Evolutionary conservation across 768 basidiomycete species (phyloP), one percentile per base, ranked within the genome.

Genomic region (Albatrellus ellisii): DNA sequence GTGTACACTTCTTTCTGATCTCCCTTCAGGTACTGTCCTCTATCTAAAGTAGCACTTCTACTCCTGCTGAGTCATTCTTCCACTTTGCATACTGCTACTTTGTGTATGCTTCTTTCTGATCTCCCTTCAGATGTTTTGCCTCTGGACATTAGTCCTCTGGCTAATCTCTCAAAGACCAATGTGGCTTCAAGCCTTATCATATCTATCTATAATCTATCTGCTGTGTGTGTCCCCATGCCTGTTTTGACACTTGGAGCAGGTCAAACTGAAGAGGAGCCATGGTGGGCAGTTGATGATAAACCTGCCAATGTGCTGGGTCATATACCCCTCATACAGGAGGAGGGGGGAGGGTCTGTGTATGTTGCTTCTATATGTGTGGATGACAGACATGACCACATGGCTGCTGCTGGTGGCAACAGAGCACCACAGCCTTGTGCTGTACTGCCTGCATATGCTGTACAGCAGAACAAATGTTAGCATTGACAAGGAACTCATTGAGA

Each of bases 351-450:
- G 54, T 21, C 53, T 56, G 21, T 53, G 55, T 11, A 56, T 56
- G 17, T 26, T 56, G 14, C 46, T 57, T 6, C 36, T 56, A 14
- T 51, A 56, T 39, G 55, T 55, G 26, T 56, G 55, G 54, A 55
- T 56, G 46, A 41, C 55, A 8, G 48, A 52, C 22, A 53, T 50
- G 5, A 46, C 48, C 15, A 45, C 44, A 15, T 52, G 51, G 51
- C 26, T 32, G 8, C 52, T 52, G 1, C 37, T 56, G 27, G 47
- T 55, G 20, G 37, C 44, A 10, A 42, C 32, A 17, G 45, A 52
- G 32, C 50, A 47, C 10, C 42, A 43, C 29, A 29, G 45, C 11
- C 50, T 41, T 9, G 53, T 50, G 6, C 43, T 56, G 2, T 38
- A 41, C 4, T 47, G 54, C 39, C 52, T 56, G 14, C 50, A 46